Evolutionary conservation across 2,329 filamentous ascomycete species (phyloP), one percentile per base, ranked within the genome.

Genomic region (Camptophora hylomeconis): DNA sequence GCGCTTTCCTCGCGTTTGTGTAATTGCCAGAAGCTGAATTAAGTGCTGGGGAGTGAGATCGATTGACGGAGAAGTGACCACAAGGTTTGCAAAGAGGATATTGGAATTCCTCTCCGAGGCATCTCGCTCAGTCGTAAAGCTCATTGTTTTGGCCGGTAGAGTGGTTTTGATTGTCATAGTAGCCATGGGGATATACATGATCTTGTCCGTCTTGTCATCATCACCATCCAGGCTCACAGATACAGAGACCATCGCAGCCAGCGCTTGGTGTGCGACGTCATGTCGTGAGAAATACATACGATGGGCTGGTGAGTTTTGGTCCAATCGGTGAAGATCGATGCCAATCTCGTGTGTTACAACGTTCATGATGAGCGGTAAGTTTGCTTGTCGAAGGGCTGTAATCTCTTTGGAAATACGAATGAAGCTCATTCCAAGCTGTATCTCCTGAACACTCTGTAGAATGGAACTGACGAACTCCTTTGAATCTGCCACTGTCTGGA

Each of bases 261-360:
- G 66, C 7, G 86, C 89, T 61, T 98, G 87, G 52, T 98, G 89
- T 8, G 89, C 89, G 46, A 94, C 75, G 49, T 94, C 89, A 37
- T 83, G 78, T 13, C 79, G 74, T 2, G 86, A 81, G 49, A 98
- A 98, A 55, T 98, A 95, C 89, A 95, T 98, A 39, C 89, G 75
- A 62, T 98, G 89, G 0, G 87, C 84, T 1, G 89, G 84, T 10
- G 86, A 93, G 45, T 82, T 87, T 22, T 82, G 78, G 50, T 98
- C 87, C 31, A 98, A 68, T 13, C 87, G 75, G 50, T 95, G 78
- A 21, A 98, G 62, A 49, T 98, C 89, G 49, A 98, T 70, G 36
- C 87, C 87, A 22, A 98, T 74, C 51, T 98, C 92, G 52, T 98
- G 95, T 70, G 93, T 92, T 5, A 87, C 84, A 24, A 86, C 69